Evolutionary conservation across 441 rosid genomes (phyloP).

Genomic region (Populus hybrid): DNA sequence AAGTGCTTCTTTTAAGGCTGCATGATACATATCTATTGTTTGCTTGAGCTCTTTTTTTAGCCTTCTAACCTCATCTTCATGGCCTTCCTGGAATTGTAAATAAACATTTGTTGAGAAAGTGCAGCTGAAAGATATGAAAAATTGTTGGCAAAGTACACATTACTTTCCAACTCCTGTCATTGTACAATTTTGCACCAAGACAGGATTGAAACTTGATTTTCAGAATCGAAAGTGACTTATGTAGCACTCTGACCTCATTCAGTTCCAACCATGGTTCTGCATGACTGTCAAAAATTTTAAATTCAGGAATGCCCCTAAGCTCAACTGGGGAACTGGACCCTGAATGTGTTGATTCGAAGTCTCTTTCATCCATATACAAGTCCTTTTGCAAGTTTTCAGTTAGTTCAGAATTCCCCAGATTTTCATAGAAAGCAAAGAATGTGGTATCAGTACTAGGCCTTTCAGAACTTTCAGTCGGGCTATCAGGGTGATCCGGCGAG

Average conservation of each 20-base stretch:
- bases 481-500: background rate
- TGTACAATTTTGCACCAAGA: background rate
- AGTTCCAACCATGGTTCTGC: background rate
- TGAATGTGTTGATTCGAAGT: background rate
- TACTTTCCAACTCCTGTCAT: background rate
- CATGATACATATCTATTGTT: constrained; percentile 60
- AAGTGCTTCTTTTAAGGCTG: constrained; percentile 61
- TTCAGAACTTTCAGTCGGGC: background rate
- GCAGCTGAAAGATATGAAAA: background rate
- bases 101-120: no score
- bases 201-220: background rate
- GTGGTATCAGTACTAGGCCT: constrained; percentile 10
- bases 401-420: background rate
- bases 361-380: background rate
- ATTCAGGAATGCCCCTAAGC: background rate
- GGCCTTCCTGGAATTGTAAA: constrained; percentile 27
- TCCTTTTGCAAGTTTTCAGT: background rate
- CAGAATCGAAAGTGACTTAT: background rate
- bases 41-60: constrained; percentile 57
- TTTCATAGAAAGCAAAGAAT: constrained; percentile 9
- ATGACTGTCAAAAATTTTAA: background rate
- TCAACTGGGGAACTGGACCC: background rate
- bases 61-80: constrained; percentile 44
- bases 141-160: background rate
- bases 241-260: background rate